Base-by-base conservation (phyloP, 805 yeast genomes). In the Spathaspora arborariae region DNA sequence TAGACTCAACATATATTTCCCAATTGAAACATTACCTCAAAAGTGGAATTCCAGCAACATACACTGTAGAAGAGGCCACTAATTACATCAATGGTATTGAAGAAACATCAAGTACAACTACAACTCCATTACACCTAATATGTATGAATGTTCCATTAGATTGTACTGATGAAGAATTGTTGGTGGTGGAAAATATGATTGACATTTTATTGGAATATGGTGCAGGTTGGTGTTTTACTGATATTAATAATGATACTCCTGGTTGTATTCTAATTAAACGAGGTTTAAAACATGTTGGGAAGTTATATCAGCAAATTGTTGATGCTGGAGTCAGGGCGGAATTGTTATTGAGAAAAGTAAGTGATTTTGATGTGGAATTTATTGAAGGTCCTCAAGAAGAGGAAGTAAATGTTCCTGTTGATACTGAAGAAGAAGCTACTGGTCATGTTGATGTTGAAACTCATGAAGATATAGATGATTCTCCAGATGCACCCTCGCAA, bases 301-400 rank as follows among this genome's bases (percentile, higher is more conserved):
- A 58, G 3, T 66, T 72, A n/a, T 78, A 80, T 60, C 60, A 70
- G 5, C 66, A 67, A 20, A 67, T 86, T 34, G 87, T 91, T 1
- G 84, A 80, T 49, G 96, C 97, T 1, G 98, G 98, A 39, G 92
- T 88, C 1, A 74, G 96, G 49, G 94, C 97, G 0, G 97, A 91
- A 62, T 71, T 91, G 34, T 67, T 91, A 18, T 70, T 92, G 51
- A 73, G 96, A 50, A 85, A 84, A 56, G 76, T 90, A 38, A 73
- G 77, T 47, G 90, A 82, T 48, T 67, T 64, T 24, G 81, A 80
- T 48, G 69, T 85, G 53, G 91, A 85, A 59, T 79, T 85, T 50
- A 54, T 86, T 6, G 76, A 70, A 7, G 63, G 52, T 9, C 39
- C 56, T 36, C 56, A 62, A 27, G 62, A 62, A 35, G 71, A 61